phyloP scores from a whole-genome alignment of 202 grass and related monocot species.

The Digitaria exilis region DNA sequence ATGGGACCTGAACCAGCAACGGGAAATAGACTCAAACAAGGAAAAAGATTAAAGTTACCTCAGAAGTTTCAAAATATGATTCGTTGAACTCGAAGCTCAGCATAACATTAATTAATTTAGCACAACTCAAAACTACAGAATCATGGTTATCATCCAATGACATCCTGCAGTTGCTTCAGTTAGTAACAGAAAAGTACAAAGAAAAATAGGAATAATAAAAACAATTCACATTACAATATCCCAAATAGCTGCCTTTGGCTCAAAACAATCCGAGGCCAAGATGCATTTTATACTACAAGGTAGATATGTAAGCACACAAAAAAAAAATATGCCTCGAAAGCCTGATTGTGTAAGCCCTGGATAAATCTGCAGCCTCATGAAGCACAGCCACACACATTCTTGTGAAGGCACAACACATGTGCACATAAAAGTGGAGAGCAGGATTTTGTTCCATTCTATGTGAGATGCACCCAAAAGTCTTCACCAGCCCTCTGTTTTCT shows the following conservation, averaged over 20 bases:
- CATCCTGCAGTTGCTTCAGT: slow-evolving; percentile 66
- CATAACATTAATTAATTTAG: slow-evolving; percentile 71
- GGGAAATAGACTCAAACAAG: neutral
- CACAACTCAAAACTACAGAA: slow-evolving; percentile 87
- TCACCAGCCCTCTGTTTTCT: neutral
- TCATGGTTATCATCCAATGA: slow-evolving; percentile 95
- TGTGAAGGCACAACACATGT: neutral
- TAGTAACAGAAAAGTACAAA: slow-evolving; percentile 41
- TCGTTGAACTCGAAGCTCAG: slow-evolving; percentile 82
- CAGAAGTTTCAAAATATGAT: slow-evolving; percentile 65
- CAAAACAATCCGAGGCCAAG: neutral
- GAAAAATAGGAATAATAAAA: slow-evolving; percentile 26
- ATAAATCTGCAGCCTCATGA: neutral
- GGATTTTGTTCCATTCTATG: neutral
- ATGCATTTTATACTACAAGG: neutral
- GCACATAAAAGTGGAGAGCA: neutral
- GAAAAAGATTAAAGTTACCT: slow-evolving; percentile 51
- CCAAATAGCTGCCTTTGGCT: neutral
- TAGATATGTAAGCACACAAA: neutral
- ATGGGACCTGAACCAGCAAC: slow-evolving; percentile 25
- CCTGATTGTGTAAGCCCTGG: neutral
- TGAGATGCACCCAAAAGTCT: neutral
- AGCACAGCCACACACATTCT: neutral
- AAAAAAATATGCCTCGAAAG: neutral
- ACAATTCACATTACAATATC: slow-evolving; percentile 7